Percentiles rank a stretch among this genome's conserved stretches.
phyloP scores from a whole-genome alignment of 768 basidiomycete genomes.

The Podaxis sp. region DNA sequence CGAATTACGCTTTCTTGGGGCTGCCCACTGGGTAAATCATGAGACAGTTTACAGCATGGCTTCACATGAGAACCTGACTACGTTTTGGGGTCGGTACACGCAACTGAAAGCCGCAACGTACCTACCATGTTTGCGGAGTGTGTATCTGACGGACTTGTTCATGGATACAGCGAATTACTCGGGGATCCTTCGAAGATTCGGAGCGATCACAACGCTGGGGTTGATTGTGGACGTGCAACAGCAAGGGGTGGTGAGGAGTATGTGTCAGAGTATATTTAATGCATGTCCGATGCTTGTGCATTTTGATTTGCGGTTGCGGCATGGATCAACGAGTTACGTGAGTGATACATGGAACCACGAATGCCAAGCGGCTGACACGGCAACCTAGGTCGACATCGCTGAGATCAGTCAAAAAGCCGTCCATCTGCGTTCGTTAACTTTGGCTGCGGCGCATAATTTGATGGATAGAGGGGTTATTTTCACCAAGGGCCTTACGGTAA shows the following conservation, averaged over 20 bases:
- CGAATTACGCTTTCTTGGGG: background rate
- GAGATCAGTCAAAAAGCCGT: background rate
- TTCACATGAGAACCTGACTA: background rate
- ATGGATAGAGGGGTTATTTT: background rate
- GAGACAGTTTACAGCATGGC: background rate
- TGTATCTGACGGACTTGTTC: conserved; percentile 1
- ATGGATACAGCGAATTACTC: background rate
- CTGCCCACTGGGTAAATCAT: background rate
- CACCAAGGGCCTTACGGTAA: background rate
- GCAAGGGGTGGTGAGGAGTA: background rate
- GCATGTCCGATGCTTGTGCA: background rate
- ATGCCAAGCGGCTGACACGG: background rate
- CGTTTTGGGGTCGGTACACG: background rate
- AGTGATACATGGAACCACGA: background rate
- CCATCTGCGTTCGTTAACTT: background rate
- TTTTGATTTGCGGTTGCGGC: conserved; percentile 1
- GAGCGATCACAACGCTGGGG: background rate
- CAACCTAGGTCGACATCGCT: background rate
- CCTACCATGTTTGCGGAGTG: background rate
- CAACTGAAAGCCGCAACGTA: background rate
- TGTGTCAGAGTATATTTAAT: conserved; percentile 5
- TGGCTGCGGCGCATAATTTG: background rate
- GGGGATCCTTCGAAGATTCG: background rate
- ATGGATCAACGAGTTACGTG: background rate
- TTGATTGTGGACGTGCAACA: conserved; percentile 2